Evolutionary conservation across 2,329 filamentous ascomycete species (phyloP).

Genomic region (Sodiomyces alkalinus): DNA sequence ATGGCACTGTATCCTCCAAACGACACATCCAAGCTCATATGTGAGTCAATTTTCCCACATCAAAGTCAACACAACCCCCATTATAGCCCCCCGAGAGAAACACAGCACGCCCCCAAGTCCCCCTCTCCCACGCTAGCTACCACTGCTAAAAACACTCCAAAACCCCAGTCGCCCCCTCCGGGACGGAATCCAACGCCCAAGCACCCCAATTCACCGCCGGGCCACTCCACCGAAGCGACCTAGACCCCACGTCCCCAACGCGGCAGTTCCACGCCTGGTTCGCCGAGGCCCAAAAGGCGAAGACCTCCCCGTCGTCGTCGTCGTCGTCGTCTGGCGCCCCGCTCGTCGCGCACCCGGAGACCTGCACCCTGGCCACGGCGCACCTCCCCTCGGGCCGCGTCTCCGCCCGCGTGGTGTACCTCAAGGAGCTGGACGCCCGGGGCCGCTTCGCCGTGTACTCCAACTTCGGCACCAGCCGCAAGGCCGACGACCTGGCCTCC

Average conservation of each 20-base stretch:
- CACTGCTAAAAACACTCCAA: not conserved
- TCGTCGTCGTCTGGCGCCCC: conserved; percentile 11
- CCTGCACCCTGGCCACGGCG: conserved; percentile 76
- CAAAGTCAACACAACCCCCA: conserved; percentile 4
- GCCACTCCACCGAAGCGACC: conserved; percentile 43
- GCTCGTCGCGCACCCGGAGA: conserved; percentile 62
- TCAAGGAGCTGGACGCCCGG: conserved; percentile 75
- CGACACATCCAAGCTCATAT: conserved; percentile 30
- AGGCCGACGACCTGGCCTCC: conserved; percentile 49
- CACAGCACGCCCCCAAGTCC: conserved; percentile 3
- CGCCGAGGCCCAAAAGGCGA: conserved; percentile 42
- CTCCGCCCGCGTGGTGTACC: conserved; percentile 74
- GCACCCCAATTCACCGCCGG: conserved; percentile 61
- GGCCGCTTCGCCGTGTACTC: conserved; percentile 81
- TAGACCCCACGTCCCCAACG: conserved; percentile 49
- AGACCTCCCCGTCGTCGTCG: conserved; percentile 9
- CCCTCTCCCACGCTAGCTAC: conserved; percentile 1
- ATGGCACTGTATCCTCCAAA: conserved; percentile 30
- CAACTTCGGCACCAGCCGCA: conserved; percentile 70
- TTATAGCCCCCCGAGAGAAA: conserved; percentile 11
- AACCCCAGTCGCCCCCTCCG: conserved; percentile 45
- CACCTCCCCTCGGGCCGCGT: conserved; percentile 71
- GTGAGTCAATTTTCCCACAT: conserved; percentile 17
- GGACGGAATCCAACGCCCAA: conserved; percentile 39
- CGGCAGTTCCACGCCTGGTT: conserved; percentile 89